Percentiles rank a stretch among this genome's conserved stretches.
These are phyloP conservation scores for Hericium erinaceus DNA, from an alignment of 768 basidiomycete species.

Conservation along the genomic window DNA sequence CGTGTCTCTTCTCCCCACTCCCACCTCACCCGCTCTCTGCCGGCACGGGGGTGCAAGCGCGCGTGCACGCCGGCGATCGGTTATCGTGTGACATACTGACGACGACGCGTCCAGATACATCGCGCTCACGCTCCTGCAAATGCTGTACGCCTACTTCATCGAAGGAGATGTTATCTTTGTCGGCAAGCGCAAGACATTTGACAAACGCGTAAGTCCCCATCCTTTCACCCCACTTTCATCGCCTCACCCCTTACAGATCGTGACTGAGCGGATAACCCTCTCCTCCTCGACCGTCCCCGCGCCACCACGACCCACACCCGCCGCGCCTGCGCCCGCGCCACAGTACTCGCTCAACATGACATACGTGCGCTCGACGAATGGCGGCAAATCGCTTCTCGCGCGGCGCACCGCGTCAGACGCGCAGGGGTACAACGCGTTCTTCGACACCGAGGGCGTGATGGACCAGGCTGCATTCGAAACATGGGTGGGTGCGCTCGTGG, in stretches of 20 bases:
- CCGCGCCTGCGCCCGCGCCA: constrained; percentile 6
- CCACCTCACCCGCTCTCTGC: background rate
- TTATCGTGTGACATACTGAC: background rate
- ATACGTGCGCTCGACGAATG: constrained; percentile 73
- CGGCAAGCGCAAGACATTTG: constrained; percentile 84
- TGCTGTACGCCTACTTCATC: constrained; percentile 78
- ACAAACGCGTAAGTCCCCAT: constrained; percentile 58
- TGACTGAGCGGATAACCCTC: constrained; percentile 82
- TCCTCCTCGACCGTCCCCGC: constrained; percentile 58
- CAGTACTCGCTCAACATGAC: constrained; percentile 53
- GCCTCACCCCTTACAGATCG: constrained; percentile 47
- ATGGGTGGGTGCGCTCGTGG: constrained; percentile 73
- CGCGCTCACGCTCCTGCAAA: constrained; percentile 59
- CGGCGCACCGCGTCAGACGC: constrained; percentile 52
- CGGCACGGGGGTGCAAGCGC: too few species aligned
- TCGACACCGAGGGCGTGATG: constrained; percentile 73
- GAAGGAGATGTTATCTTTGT: constrained; percentile 81
- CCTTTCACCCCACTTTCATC: background rate
- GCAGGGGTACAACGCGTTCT: constrained; percentile 61
- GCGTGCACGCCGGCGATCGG: background rate
- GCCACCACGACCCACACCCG: constrained; percentile 43
- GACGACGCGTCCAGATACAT: constrained; percentile 48
- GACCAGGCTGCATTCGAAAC: constrained; percentile 65
- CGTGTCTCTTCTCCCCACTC: constrained; percentile 22
- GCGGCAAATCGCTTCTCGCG: constrained; percentile 77